These are phyloP conservation scores for Cyberlindnera sargentensis DNA, from an alignment of 805 yeast species.

Conservation along the genomic window DNA sequence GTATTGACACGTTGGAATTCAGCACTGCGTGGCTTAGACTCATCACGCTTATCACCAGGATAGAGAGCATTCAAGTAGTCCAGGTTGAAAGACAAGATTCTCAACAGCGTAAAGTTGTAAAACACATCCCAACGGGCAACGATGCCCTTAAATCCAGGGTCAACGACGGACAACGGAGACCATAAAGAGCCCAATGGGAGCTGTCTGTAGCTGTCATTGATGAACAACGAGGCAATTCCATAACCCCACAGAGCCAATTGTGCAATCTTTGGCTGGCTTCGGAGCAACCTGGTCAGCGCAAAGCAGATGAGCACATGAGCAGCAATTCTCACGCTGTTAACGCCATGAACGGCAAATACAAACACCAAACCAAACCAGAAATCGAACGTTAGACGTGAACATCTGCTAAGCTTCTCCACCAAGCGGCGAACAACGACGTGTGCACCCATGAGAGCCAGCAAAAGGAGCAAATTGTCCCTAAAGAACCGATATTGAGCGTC, in stretches of 20 bases:
- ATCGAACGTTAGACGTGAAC: conserved; percentile 59
- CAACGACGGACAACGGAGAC: conserved; percentile 43
- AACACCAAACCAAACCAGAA: conserved; percentile 62
- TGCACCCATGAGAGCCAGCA: conserved; percentile 44
- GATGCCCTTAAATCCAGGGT: conserved; percentile 61
- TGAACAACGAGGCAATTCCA: conserved; percentile 69
- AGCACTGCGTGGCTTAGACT: conserved; percentile 11
- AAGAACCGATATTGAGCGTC: conserved; percentile 87
- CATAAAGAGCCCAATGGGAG: conserved; percentile 40
- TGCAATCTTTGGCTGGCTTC: conserved; percentile 31
- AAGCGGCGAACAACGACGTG: conserved; percentile 49
- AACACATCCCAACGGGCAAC: conserved; percentile 94
- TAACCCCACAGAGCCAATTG: conserved; percentile 59
- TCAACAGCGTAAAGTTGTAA: conserved; percentile 79
- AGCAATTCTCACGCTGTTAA: conserved; percentile 55
- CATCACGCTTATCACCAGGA: conserved; percentile 14
- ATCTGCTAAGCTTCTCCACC: conserved; percentile 11
- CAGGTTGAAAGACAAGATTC: conserved; percentile 76
- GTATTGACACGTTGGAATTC: conserved; percentile 42
- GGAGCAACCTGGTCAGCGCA: conserved; percentile 35
- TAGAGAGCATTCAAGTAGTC: conserved; percentile 44
- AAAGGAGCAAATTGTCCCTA: conserved; percentile 66
- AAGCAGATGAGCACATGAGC: conserved; percentile 52
- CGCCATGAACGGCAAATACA: conserved; percentile 72
- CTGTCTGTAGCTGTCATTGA: conserved; percentile 63